Evolutionary conservation across 257 asterid genomes (phyloP).

Genomic region (Penstemon davidsonii): DNA sequence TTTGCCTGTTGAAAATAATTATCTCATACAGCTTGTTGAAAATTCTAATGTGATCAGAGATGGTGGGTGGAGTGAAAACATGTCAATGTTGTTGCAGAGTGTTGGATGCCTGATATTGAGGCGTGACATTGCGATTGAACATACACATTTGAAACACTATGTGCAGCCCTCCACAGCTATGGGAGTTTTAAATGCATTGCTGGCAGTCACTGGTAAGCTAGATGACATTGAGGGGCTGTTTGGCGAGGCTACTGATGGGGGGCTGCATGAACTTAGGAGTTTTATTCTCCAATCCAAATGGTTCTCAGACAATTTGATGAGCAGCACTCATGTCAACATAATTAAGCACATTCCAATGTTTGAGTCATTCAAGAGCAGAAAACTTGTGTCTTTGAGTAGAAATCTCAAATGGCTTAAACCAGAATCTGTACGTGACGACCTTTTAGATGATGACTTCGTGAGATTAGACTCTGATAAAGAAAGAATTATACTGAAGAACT

Average conservation of each 20-base stretch:
- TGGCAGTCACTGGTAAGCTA: conserved; percentile 53
- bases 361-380: conserved; percentile 82
- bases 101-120: conserved; percentile 83
- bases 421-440: conserved; percentile 57
- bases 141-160: conserved; percentile 60
- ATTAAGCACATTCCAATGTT: conserved; percentile 90
- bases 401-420: conserved; percentile 87
- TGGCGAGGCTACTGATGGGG: conserved; percentile 71
- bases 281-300: conserved; percentile 93
- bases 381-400: conserved; percentile 65
- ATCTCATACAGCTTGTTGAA: conserved; percentile 70
- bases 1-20: conserved; percentile 77
- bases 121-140: conserved; percentile 73
- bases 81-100: conserved; percentile 62
- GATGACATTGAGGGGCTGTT: conserved; percentile 66
- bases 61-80: conserved; percentile 97
- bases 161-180: conserved; percentile 81
- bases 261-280: conserved; percentile 79
- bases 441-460: conserved; percentile 78
- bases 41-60: conserved; percentile 84
- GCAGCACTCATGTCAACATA: conserved; percentile 50
- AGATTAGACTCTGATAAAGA: conserved; percentile 83
- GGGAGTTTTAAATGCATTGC: conserved; percentile 76
- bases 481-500: conserved; percentile 58
- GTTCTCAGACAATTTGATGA: conserved; percentile 67